Evolutionary conservation across 2,329 filamentous ascomycete species (phyloP), one percentile per base, ranked within the genome.

Genomic region (Venturia pyrina): DNA sequence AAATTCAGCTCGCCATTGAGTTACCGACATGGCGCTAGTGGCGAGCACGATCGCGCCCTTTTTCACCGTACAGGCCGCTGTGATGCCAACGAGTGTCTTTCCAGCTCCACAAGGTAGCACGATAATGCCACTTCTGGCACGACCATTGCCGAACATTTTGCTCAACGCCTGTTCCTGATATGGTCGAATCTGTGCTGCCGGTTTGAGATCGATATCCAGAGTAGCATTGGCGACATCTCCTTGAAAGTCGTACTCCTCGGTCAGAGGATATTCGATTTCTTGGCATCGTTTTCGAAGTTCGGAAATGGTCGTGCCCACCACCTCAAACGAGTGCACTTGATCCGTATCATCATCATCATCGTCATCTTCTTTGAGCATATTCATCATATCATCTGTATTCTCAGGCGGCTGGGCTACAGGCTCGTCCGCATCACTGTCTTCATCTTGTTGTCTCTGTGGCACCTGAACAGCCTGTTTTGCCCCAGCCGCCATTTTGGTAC

Each of bases 101-200:
- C 95, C 95, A 21, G 95, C 95, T 70, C 95, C 95, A 75, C 95
- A 99, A 21, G 95, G 95, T 71, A 99, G 78, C 66, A 99, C 95
- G 67, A 99, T 99, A 70, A 99, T 96, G 66, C 95, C 95, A 76
- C 92, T 97, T 79, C 96, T 95, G 17, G 95, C 95, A 77, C 95
- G 89, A 62, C 93, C 93, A 73, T 99, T 99, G 73, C 95, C 93
- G 75, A 99, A 99, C 95, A 99, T 99, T 77, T 99, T 99, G 79
- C 91, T 96, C 11, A 99, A 81, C 70, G 92, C 96, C 79, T 97
- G 96, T 76, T 99, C 95, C 75, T 99, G 95, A 71, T 99, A 99
- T 80, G 85, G 88, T 74, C 93, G 87, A 74, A 98, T 98, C 72
- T 93, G 89, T 0, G 93, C 93, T 66, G 88, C 88, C 0, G 93